phyloP scores from a whole-genome alignment of 371 early-diverging fungal species.

The Encephalitozoon intestinalis region DNA sequence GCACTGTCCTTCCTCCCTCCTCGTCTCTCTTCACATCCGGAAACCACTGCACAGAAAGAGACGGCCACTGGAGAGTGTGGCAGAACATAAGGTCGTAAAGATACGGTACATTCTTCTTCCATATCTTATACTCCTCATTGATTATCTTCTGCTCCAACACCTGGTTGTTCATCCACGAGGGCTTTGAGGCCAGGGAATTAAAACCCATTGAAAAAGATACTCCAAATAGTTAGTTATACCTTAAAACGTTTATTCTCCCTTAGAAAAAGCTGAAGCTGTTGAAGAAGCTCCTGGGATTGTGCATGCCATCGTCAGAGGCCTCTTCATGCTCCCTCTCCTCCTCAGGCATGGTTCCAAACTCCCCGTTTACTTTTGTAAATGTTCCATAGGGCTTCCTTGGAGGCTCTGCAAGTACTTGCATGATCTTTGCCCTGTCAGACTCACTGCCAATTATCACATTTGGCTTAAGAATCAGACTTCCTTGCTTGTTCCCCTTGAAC shows the following conservation, averaged over 20 bases:
- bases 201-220: background rate
- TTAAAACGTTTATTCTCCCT: conserved; percentile 4
- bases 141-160: conserved; percentile 69
- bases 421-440: conserved; percentile 24
- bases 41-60: conserved; percentile 89
- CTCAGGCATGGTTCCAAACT: conserved; percentile 26
- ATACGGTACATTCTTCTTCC: conserved; percentile 96
- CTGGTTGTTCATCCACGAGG: conserved; percentile 17
- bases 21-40: conserved; percentile 66
- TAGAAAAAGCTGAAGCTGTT: conserved; percentile 35
- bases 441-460: conserved; percentile 26
- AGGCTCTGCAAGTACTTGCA: background rate
- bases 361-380: background rate
- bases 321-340: background rate
- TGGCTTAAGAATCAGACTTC: conserved; percentile 32
- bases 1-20: conserved; percentile 45
- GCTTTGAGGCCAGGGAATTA: background rate
- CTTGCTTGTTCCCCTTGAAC: conserved; percentile 7
- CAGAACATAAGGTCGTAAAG: conserved; percentile 89
- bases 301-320: background rate
- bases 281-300: conserved; percentile 21
- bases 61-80: conserved; percentile 91
- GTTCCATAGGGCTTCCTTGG: conserved; percentile 4
- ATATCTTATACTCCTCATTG: conserved; percentile 80
- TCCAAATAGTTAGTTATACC: background rate